These are phyloP conservation scores for Aspergillus uvarum DNA, from an alignment of 2,329 filamentous ascomycete genomes.

Conservation along the genomic window DNA sequence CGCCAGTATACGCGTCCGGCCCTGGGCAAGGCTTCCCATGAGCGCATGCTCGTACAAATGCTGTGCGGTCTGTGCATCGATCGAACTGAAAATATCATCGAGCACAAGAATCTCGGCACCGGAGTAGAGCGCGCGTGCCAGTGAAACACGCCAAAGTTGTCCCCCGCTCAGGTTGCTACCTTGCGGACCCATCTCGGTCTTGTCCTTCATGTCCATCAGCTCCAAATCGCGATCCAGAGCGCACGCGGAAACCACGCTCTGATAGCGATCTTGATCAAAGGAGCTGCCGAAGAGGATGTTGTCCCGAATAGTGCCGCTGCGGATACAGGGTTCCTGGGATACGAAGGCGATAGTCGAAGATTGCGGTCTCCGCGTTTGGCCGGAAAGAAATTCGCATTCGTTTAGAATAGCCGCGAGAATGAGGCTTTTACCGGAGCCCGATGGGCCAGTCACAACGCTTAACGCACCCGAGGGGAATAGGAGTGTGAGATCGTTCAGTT, in stretches of 20 bases:
- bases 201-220: neutral
- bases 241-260: neutral
- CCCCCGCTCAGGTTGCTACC: slow-evolving; percentile 4
- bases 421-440: slow-evolving; percentile 4
- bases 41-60: slow-evolving; percentile 1
- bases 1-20: slow-evolving; percentile 1
- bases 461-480: neutral
- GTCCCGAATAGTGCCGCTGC: neutral
- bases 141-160: slow-evolving; percentile 1
- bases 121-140: slow-evolving; percentile 1
- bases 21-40: slow-evolving; percentile 1
- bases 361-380: neutral
- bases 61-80: slow-evolving; percentile 4
- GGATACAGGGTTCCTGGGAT: neutral
- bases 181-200: neutral
- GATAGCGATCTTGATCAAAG: slow-evolving; percentile 1
- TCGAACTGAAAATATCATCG: slow-evolving; percentile 8
- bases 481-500: neutral
- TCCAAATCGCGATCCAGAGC: neutral
- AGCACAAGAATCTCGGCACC: neutral
- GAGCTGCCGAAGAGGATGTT: slow-evolving; percentile 1
- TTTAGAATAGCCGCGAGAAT: neutral
- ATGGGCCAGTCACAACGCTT: slow-evolving; percentile 1
- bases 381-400: slow-evolving; percentile 1
- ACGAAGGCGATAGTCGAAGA: neutral